Evolutionary conservation across 257 asterid genomes (phyloP), one percentile per base, ranked within the genome.

Genomic region (Solanum chilense): DNA sequence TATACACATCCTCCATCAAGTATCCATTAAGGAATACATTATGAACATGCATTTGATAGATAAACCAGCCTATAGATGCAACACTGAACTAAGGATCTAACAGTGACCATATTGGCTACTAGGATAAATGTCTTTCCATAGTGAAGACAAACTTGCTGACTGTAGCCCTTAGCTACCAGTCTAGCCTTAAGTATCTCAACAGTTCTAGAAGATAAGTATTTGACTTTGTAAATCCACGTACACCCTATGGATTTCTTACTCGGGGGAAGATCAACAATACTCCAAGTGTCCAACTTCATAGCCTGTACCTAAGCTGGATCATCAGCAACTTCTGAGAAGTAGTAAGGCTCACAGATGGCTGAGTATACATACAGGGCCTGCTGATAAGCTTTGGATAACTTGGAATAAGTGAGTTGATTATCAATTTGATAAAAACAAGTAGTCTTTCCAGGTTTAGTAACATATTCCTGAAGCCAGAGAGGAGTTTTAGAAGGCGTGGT

Each of bases 181-280:
- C 23, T 6, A 0, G 9, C 10, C 62, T 52, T 52, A 16, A 16
- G 5, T 52, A 10, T 52, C 23, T 52, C 23, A 0, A 52, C 1
- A 15, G 9, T 21, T 52, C 10, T 16, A 15, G 62, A 15, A 16
- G 23, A 15, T 16, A 16, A 16, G 0, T 52, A 16, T 52, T 52
- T 52, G 62, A 52, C 23, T 16, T 52, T 52, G 4, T 16, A 52
- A 18, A 52, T 52, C 23, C 23, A 52, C 23, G 4, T 52, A 52
- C 62, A 52, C 3, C 23, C 23, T 52, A 52, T 15, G 62, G 10
- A 16, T 3, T 16, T 52, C 23, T 52, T 52, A 21, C 62, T 3
- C 16, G 4, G 23, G 3, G 62, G 23, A 3, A 52, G 9, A 16
- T 52, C 62, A 15, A 52, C 10, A 52, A 52, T 52, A 16, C 23